Evolutionary conservation across 2,329 filamentous ascomycete genomes (phyloP), one percentile per base, ranked within the genome.

Genomic region (Claviceps purpurea): DNA sequence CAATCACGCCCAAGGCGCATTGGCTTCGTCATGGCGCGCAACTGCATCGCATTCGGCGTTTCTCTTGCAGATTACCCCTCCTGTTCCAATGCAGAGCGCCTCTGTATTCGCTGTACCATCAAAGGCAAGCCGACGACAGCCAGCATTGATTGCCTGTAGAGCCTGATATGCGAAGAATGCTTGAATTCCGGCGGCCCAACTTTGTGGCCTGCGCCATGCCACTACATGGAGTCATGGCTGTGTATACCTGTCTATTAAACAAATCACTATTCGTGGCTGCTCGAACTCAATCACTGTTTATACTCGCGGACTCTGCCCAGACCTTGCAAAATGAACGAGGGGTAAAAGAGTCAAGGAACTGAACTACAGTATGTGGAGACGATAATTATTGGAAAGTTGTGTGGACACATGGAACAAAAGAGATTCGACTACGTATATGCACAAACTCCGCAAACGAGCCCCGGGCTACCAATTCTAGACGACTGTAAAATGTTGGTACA

Each of bases 371-470:
- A 45, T 45, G 37, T 44, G 38, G 47, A 51, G 16, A 42, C 22
- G 22, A 18, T 18, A 18, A 18, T 18, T 18, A 18, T 13, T 30
- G 49, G 43, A 57, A 51, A 42, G 52, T 34, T 34, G 30, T 53
- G 52, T 50, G 50, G 8, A 30, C 26, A 30, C 26, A n/a, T 60
- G 57, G 61, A 62, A 64, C 59, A 62, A 64, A 63, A 60, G 58
- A 52, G 58, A 64, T 67, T 72, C 68, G 70, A 69, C 68, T 68
- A 70, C 62, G 68, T 65, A 67, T 71, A 70, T 71, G 70, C 66
- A 73, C 68, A 71, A 66, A 65, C 61, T 66, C 61, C 57, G 49
- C 50, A 52, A 43, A 42, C 37, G 47, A 22, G 39, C 58, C 61
- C 57, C 57, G 57, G 51, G 57, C 62, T 64, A 59, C 62, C 60